Conservation (phyloP, 116 monocot species). For the Cymodocea nodosa region DNA sequence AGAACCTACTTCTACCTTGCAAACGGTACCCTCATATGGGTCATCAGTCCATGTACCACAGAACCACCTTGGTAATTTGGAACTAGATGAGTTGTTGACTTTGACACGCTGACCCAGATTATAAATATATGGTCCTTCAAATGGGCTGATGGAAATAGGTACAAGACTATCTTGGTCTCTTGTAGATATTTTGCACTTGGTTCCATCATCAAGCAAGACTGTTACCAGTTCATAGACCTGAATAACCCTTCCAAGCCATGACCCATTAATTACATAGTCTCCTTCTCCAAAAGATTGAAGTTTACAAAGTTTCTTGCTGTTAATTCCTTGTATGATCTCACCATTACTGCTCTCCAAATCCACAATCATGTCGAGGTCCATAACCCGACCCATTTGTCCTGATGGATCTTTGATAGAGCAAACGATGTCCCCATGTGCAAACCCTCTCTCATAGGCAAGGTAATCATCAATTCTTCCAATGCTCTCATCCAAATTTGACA, state of each 20-base stretch:
- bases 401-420: constrained; percentile 42
- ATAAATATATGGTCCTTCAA: constrained; percentile 42
- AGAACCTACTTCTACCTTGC: constrained; percentile 42
- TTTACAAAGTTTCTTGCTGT: constrained; percentile 52
- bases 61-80: constrained; percentile 47
- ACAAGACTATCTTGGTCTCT: constrained; percentile 36
- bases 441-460: constrained; percentile 65
- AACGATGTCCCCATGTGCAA: constrained; percentile 69
- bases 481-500: constrained; percentile 68
- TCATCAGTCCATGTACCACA: constrained; percentile 43
- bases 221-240: constrained; percentile 45
- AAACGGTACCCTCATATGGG: constrained; percentile 50
- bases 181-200: constrained; percentile 44
- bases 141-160: constrained; percentile 29
- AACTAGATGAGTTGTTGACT: constrained; percentile 22
- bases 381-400: constrained; percentile 60
- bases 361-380: constrained; percentile 61
- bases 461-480: constrained; percentile 79
- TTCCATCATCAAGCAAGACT: constrained; percentile 55
- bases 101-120: constrained; percentile 63
- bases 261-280: constrained; percentile 58
- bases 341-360: constrained; percentile 57
- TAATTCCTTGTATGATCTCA: constrained; percentile 42
- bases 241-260: constrained; percentile 74
- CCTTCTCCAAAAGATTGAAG: constrained; percentile 48